Evolutionary conservation across 192 early-diverging fungal genomes (phyloP).

Genomic region (Diversispora epigaea): DNA sequence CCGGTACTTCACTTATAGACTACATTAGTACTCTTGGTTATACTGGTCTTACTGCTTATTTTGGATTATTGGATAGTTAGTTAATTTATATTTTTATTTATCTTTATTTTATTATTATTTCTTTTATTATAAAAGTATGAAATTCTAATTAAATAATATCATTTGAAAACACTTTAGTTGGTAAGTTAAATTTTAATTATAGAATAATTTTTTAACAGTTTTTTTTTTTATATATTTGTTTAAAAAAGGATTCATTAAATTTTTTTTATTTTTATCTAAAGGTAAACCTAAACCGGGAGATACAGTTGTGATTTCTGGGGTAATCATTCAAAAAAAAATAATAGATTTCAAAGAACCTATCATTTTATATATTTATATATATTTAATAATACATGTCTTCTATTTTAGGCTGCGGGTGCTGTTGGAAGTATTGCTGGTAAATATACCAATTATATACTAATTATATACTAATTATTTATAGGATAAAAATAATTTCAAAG

Average conservation of each 20-base stretch:
- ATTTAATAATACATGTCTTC: background rate
- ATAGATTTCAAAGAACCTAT: background rate
- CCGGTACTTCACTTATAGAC: constrained; percentile 38
- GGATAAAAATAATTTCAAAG: background rate
- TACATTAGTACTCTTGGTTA: constrained; percentile 43
- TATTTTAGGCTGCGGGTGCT: constrained; percentile 48
- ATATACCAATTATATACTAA: background rate
- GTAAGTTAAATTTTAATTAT: background rate
- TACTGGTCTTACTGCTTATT: constrained; percentile 52
- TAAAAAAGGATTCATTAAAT: background rate
- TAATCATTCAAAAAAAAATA: background rate
- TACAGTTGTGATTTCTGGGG: constrained; percentile 51
- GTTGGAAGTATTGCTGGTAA: constrained; percentile 44
- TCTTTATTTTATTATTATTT: constrained; percentile 21
- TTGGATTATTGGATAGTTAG: constrained; percentile 48
- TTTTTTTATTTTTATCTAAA: constrained; percentile 8
- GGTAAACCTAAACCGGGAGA: constrained; percentile 37
- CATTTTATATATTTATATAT: background rate
- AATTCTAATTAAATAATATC: background rate
- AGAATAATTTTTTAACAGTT: background rate
- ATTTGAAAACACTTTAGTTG: background rate
- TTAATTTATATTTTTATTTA: constrained; percentile 31
- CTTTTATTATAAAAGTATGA: background rate
- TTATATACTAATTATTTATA: background rate
- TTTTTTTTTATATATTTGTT: background rate